These are phyloP conservation scores for Colletotrichum sp. DNA, from an alignment of 2,329 filamentous ascomycete genomes.

Conservation along the genomic window DNA sequence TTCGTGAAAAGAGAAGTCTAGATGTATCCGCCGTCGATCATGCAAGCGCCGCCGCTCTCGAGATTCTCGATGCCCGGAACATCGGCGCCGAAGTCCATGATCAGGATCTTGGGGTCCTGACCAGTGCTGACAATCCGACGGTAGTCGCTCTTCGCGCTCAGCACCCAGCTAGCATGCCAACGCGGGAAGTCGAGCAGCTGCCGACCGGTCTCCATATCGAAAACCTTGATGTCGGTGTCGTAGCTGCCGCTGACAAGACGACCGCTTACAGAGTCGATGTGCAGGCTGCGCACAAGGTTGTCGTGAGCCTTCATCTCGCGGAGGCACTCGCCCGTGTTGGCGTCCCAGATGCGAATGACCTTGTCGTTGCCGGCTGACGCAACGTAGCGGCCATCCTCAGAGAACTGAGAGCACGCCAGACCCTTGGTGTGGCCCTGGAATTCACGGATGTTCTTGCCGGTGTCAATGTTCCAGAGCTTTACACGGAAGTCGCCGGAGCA, in stretches of 20 bases:
- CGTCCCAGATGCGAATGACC: conserved; percentile 95
- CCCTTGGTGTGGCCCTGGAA: conserved; percentile 91
- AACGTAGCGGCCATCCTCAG: conserved; percentile 91
- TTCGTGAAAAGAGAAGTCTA: conserved; percentile 18
- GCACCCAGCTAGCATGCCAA: conserved; percentile 96
- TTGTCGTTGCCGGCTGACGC: conserved; percentile 95
- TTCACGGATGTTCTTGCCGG: conserved; percentile 86
- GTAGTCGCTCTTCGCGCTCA: conserved; percentile 96
- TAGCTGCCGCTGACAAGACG: conserved; percentile 92
- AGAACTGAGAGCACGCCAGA: conserved; percentile 94
- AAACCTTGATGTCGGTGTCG: conserved; percentile 94
- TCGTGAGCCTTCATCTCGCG: conserved; percentile 83
- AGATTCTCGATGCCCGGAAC: conserved; percentile 64
- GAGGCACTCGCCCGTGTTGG: conserved; percentile 84
- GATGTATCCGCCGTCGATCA: conserved; percentile 36
- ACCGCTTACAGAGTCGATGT: conserved; percentile 86
- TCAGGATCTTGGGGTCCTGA: conserved; percentile 89
- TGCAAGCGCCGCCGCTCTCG: conserved; percentile 44
- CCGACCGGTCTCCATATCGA: conserved; percentile 81
- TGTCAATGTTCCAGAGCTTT: conserved; percentile 94
- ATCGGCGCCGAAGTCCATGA: conserved; percentile 86
- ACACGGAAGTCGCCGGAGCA: conserved; percentile 93
- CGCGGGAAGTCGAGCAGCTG: conserved; percentile 86
- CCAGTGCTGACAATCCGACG: conserved; percentile 92
- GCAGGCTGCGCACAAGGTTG: conserved; percentile 85